Evolutionary conservation across 106 monocot genomes (phyloP).

Genomic region (Dendrobium chrysotoxum): DNA sequence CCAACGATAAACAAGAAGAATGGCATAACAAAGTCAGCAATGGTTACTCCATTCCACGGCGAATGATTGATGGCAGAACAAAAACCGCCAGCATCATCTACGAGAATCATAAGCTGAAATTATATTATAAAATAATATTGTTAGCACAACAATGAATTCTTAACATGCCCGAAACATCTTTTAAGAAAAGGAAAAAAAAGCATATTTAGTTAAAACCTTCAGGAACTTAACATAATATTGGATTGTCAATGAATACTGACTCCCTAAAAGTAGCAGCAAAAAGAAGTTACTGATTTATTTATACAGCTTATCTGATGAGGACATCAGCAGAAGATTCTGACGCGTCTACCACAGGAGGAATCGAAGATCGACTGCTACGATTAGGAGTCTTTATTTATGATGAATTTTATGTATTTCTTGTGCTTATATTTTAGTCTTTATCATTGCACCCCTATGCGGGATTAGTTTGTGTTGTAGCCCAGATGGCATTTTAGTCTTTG

Average conservation of each 20-base stretch:
- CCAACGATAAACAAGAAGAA: conserved; percentile 98
- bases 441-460: no score
- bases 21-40: conserved; percentile 98
- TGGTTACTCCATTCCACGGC: conserved; percentile 82
- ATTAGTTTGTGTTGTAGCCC: no score
- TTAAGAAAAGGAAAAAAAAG: not conserved
- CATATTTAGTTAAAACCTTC: not conserved
- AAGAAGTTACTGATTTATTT: not conserved
- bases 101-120: conserved; percentile 90
- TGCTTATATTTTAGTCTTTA: no score
- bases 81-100: conserved; percentile 77
- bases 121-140: not conserved
- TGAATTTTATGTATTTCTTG: no score
- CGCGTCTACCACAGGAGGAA: no score
- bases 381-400: no score
- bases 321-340: no score
- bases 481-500: no score
- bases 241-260: no score
- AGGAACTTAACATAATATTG: not conserved
- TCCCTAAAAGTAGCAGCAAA: not conserved
- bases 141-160: not conserved
- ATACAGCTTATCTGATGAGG: no score
- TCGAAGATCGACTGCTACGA: no score
- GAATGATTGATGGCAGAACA: conserved; percentile 82
- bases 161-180: not conserved